phyloP scores from a whole-genome alignment of 2,329 filamentous ascomycete genomes.

The Pseudogymnoascus sp. region DNA sequence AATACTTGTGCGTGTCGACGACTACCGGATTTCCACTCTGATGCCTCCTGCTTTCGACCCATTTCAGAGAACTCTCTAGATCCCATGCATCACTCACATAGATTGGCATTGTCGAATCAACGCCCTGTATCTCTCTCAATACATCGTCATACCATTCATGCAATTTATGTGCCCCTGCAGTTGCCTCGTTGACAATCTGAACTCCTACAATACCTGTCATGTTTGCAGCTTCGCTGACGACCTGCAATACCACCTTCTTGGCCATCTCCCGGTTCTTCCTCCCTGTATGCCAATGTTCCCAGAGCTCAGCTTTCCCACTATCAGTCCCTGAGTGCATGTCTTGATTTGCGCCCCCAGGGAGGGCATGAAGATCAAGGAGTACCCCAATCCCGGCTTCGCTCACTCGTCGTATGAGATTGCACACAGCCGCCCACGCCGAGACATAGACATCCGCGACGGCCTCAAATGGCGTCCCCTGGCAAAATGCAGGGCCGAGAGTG shows the following conservation, averaged over 20 bases:
- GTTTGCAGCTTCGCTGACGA: constrained; percentile 29
- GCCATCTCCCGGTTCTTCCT: constrained; percentile 37
- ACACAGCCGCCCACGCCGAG: constrained; percentile 46
- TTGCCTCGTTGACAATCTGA: constrained; percentile 52
- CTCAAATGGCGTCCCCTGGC: constrained; percentile 44
- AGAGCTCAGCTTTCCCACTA: constrained; percentile 43
- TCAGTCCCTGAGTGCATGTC: constrained; percentile 50
- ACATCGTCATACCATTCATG: constrained; percentile 50
- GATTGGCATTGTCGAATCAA: constrained; percentile 45
- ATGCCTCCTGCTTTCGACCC: constrained; percentile 36
- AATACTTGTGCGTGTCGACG: constrained; percentile 54
- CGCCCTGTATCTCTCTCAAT: constrained; percentile 37
- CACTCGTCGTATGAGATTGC: constrained; percentile 38
- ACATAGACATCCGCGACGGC: constrained; percentile 39
- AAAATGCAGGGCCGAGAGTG: constrained; percentile 45
- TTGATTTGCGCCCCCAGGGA: constrained; percentile 50
- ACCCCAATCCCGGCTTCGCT: constrained; percentile 44
- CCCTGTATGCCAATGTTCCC: constrained; percentile 30
- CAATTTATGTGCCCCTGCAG: constrained; percentile 42
- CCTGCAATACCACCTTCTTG: constrained; percentile 42
- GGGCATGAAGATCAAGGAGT: constrained; percentile 50
- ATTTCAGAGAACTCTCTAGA: constrained; percentile 37
- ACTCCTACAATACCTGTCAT: constrained; percentile 42
- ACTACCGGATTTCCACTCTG: constrained; percentile 38
- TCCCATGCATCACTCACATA: constrained; percentile 55